Conservation (phyloP, 306 rosid species). For the Delonix regia region DNA sequence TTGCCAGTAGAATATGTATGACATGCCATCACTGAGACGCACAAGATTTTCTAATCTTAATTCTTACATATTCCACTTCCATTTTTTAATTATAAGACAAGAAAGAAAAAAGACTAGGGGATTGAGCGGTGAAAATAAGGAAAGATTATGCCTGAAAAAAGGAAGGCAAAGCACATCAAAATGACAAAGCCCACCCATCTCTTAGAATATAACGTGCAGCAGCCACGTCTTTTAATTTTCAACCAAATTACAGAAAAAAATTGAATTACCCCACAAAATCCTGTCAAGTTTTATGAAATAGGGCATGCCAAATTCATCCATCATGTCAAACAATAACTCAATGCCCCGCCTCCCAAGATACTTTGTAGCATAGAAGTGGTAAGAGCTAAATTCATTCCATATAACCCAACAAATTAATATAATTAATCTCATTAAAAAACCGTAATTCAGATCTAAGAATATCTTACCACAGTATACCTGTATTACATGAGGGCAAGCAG, state of each 20-base stretch:
- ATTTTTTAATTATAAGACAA: neutral
- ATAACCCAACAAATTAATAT: neutral
- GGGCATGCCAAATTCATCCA: constrained; percentile 1
- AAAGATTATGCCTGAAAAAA: neutral
- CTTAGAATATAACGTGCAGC: neutral
- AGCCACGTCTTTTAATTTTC: neutral
- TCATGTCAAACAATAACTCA: constrained; percentile 1
- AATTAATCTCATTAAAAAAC: neutral
- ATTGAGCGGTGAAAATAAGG: neutral
- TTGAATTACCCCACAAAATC: neutral
- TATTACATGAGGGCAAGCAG: constrained; percentile 43
- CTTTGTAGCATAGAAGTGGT: neutral
- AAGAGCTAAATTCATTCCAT: neutral
- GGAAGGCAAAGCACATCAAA: neutral
- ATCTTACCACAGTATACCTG: constrained; percentile 49
- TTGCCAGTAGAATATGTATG: neutral
- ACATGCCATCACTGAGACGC: neutral
- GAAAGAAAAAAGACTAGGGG: neutral
- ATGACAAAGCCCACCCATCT: neutral
- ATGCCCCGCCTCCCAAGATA: neutral
- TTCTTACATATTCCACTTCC: neutral
- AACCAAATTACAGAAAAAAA: neutral
- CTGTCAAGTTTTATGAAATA: neutral
- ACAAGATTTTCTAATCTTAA: neutral
- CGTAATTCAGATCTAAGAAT: neutral